These are phyloP conservation scores for Alloteropsis semialata DNA, from an alignment of 176 grass and related monocot species.

Conservation along the genomic window DNA sequence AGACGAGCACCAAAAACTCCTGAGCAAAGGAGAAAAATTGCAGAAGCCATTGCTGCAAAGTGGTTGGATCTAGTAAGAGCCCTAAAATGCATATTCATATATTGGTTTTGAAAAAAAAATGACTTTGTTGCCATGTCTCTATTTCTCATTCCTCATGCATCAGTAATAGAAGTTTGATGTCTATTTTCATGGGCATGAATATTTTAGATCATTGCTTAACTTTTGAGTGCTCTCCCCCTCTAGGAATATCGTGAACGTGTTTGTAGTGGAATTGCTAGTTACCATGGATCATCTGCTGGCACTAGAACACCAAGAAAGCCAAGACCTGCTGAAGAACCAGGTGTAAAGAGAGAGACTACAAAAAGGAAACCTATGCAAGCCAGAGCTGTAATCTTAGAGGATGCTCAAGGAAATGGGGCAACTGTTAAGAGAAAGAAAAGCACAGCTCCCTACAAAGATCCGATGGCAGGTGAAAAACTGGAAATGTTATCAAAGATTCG, in stretches of 20 bases:
- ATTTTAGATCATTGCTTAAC: neutral
- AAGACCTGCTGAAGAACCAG: conserved; percentile 39
- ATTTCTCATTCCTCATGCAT: neutral
- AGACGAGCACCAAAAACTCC: conserved; percentile 71
- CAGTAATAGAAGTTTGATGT: neutral
- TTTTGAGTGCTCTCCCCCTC: neutral
- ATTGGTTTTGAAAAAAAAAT: neutral
- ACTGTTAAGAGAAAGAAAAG: conserved; percentile 61
- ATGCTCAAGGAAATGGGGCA: conserved; percentile 20
- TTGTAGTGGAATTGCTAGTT: conserved; percentile 67
- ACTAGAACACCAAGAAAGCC: conserved; percentile 48
- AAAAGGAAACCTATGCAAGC: conserved; percentile 43
- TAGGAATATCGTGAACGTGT: conserved; percentile 90
- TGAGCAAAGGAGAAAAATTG: conserved; percentile 88
- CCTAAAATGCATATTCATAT: neutral
- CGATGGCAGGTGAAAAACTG: conserved; percentile 67
- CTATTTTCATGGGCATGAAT: conserved; percentile 11
- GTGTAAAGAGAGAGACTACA: conserved; percentile 27
- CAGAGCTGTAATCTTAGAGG: conserved; percentile 23
- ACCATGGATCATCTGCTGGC: conserved; percentile 52
- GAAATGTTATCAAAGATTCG: conserved; percentile 91
- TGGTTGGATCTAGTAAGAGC: conserved; percentile 80
- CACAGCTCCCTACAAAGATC: conserved; percentile 76
- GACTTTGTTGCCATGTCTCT: neutral
- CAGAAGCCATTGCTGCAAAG: conserved; percentile 80